phyloP scores from a whole-genome alignment of 345 rosid species.

The Linum usitatissimum region DNA sequence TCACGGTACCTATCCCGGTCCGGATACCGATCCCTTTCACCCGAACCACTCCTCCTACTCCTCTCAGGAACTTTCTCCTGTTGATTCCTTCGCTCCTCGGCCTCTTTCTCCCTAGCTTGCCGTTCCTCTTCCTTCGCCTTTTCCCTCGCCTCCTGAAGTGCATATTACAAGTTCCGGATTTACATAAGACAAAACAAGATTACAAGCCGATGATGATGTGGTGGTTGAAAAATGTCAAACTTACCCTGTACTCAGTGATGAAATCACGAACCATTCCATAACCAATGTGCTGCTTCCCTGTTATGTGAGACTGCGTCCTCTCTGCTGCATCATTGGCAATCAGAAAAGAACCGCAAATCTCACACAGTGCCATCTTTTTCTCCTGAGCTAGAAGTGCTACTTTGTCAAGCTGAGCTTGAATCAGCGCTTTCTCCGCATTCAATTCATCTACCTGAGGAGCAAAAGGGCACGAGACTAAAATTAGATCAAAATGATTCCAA shows the following conservation, averaged over 20 bases:
- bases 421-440: conserved; percentile 63
- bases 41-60: conserved; percentile 53
- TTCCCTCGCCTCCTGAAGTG: conserved; percentile 65
- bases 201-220: conserved; percentile 5
- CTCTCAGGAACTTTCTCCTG: conserved; percentile 64
- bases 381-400: conserved; percentile 68
- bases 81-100: conserved; percentile 56
- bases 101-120: conserved; percentile 69
- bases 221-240: conserved; percentile 10
- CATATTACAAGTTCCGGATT: conserved; percentile 9
- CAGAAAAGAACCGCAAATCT: conserved; percentile 95
- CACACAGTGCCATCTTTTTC: conserved; percentile 95
- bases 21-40: conserved; percentile 55
- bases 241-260: conserved; percentile 64
- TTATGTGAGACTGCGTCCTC: conserved; percentile 94
- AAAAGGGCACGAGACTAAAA: conserved; percentile 1
- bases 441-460: conserved; percentile 72
- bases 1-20: conserved; percentile 51
- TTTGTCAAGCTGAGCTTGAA: conserved; percentile 70
- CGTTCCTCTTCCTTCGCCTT: conserved; percentile 81
- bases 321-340: conserved; percentile 94
- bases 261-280: conserved; percentile 96
- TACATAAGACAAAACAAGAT: conserved; percentile 1
- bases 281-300: conserved; percentile 96
- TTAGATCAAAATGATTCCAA: no score